Percentiles rank a stretch among this genome's conserved stretches.
Conservation (phyloP, 148 eudicot genomes). For the Dysphania ambrosioides region DNA sequence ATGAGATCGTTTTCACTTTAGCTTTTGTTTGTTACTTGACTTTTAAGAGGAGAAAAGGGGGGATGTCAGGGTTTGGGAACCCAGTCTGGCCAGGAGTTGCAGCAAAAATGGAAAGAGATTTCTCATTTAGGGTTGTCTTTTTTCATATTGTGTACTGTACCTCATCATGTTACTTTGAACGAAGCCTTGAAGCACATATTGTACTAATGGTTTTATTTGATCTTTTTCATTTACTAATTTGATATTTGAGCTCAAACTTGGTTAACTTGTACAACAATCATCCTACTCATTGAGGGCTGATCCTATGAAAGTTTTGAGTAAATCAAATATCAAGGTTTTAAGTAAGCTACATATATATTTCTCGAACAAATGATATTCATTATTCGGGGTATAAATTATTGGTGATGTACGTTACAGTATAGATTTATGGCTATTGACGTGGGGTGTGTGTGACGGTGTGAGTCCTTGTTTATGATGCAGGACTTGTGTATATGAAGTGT, state of each 20-base stretch:
- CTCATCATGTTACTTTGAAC: not conserved
- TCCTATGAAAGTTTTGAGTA: no score
- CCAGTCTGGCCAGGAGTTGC: not conserved
- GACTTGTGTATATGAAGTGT: not conserved
- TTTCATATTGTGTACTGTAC: conserved; percentile 8
- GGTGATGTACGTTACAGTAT: no score
- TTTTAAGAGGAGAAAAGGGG: not conserved
- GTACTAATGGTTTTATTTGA: no score
- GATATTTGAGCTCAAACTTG: not conserved
- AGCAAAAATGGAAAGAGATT: conserved; percentile 12
- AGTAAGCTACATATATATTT: no score
- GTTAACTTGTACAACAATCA: no score
- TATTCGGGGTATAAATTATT: no score
- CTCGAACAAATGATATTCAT: no score
- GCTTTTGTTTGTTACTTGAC: conserved; percentile 12
- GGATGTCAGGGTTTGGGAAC: conserved; percentile 19
- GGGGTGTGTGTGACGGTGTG: not conserved
- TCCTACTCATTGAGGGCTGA: no score
- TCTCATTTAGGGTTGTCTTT: conserved; percentile 30
- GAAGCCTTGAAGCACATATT: no score
- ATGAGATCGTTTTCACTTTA: conserved; percentile 15
- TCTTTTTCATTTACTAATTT: not conserved
- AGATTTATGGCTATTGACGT: no score
- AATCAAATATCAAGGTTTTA: no score
- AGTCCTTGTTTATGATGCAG: conserved; percentile 4